Conservation (phyloP, 352 stramenopile genomes). For the Hyaloperonospora arabidopsidis region DNA sequence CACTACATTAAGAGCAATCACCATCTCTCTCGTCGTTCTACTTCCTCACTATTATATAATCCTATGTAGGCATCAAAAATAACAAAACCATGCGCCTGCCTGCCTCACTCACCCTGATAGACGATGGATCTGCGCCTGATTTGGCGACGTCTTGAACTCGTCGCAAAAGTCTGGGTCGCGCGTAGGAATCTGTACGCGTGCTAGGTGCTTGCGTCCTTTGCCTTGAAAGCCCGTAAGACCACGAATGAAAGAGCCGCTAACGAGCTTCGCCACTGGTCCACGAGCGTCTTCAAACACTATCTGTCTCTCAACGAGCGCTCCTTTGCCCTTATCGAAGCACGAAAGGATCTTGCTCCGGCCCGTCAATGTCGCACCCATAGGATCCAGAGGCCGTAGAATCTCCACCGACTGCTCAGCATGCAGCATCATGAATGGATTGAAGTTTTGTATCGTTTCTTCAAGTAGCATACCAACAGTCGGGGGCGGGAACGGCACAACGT, state of each 20-base stretch:
- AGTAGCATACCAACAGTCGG: slow-evolving; percentile 40
- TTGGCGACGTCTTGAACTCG: slow-evolving; percentile 56
- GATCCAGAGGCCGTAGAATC: slow-evolving; percentile 62
- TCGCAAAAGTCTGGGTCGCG: slow-evolving; percentile 55
- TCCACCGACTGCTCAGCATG: slow-evolving; percentile 84
- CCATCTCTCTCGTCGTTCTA: no score
- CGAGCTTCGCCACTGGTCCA: slow-evolving; percentile 55
- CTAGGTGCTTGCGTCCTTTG: slow-evolving; percentile 51
- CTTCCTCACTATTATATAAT: neutral
- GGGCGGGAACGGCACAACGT: slow-evolving; percentile 84
- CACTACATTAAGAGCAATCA: neutral
- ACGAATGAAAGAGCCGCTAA: slow-evolving; percentile 78
- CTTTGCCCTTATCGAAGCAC: slow-evolving; percentile 78
- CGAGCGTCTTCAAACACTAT: slow-evolving; percentile 67
- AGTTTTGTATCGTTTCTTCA: slow-evolving; percentile 56
- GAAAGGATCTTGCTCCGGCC: slow-evolving; percentile 67
- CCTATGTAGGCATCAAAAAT: neutral
- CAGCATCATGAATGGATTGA: slow-evolving; percentile 81
- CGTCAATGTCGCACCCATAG: slow-evolving; percentile 41
- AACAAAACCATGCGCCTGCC: neutral
- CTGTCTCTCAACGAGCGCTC: slow-evolving; percentile 80
- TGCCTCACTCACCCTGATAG: slow-evolving; percentile 82
- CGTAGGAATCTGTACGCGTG: slow-evolving; percentile 68
- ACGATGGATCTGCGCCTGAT: slow-evolving; percentile 88
- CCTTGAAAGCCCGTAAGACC: slow-evolving; percentile 71